Conservation (phyloP, 106 monocot genomes). For the Agapanthus africanus region DNA sequence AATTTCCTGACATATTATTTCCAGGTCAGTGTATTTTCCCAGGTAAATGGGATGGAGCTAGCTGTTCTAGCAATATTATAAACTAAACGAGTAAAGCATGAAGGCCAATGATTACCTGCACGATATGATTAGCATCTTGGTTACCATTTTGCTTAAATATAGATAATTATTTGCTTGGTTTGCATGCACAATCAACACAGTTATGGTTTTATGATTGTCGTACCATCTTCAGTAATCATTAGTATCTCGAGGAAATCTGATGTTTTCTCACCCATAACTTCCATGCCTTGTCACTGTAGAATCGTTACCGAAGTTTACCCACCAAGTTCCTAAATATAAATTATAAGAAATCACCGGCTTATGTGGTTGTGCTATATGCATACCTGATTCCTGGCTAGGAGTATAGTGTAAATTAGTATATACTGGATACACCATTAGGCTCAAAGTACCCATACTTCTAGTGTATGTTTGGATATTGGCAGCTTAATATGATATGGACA, state of each 20-base stretch:
- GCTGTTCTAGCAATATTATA: not conserved
- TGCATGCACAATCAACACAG: not conserved
- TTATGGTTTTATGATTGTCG: not conserved
- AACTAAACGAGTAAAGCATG: not conserved
- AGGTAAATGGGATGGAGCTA: not conserved
- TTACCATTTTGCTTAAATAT: not conserved
- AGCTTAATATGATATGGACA: no score
- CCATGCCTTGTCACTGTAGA: not conserved
- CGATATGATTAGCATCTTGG: not conserved
- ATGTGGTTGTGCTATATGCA: no score
- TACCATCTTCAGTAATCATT: not conserved
- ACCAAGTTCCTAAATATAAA: no score
- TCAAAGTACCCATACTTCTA: no score
- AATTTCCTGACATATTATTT: slow-evolving; percentile 59
- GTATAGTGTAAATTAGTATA: no score
- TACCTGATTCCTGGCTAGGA: no score
- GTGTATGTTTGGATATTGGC: no score
- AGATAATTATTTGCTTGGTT: not conserved
- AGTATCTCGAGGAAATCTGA: not conserved
- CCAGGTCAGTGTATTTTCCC: slow-evolving; percentile 37
- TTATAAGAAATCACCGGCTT: no score
- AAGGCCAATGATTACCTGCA: not conserved
- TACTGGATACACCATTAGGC: no score
- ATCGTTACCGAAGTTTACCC: not conserved
- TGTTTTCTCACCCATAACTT: not conserved